Conservation (phyloP, 306 rosid species). For the Vachellia collinsii region DNA sequence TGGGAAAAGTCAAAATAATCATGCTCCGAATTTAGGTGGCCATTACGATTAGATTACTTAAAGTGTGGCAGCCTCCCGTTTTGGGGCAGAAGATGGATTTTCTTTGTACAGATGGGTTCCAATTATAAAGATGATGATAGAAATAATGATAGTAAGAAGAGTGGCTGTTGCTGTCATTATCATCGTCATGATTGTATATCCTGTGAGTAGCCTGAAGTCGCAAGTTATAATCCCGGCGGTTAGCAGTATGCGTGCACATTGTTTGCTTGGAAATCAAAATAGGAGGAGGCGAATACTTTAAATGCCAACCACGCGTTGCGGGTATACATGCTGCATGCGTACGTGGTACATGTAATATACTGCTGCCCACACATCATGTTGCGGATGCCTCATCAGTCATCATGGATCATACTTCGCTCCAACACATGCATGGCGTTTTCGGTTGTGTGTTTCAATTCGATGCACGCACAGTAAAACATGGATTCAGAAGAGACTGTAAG, state of each 20-base stretch:
- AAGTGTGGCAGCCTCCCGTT: background rate
- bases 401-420: background rate
- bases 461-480: background rate
- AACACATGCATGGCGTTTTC: background rate
- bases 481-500: background rate
- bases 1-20: background rate
- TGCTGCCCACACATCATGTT: background rate
- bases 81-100: background rate
- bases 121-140: background rate
- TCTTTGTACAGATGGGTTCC: background rate
- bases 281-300: background rate
- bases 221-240: background rate
- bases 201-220: background rate
- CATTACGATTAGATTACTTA: background rate
- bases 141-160: background rate
- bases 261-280: background rate
- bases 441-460: background rate
- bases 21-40: background rate
- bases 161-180: background rate
- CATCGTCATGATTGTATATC: slow-evolving; percentile 1
- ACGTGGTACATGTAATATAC: background rate
- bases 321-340: background rate
- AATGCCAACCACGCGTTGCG: background rate
- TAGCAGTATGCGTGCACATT: background rate
- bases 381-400: background rate